Conservation (phyloP, 2,329 filamentous ascomycete genomes). For the Phaeomoniella chlamydospora region DNA sequence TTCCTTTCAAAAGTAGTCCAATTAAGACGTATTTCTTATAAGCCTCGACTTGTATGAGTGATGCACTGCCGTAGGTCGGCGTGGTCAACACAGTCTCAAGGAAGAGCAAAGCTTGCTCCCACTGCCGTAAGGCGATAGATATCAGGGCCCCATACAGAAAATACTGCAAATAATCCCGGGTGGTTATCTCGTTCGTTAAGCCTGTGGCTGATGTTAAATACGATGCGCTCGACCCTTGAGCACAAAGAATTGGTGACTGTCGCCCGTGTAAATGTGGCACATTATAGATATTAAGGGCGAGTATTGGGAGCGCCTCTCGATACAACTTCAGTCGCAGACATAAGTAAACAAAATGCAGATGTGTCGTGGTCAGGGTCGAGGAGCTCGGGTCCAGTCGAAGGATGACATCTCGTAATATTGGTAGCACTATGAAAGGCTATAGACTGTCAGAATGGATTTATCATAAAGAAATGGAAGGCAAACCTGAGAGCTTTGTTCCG, state of each 20-base stretch:
- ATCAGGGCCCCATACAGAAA: slow-evolving; percentile 51
- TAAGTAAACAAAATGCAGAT: slow-evolving; percentile 23
- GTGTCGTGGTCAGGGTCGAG: slow-evolving; percentile 27
- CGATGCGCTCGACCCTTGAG: slow-evolving; percentile 11
- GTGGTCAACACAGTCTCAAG: slow-evolving; percentile 53
- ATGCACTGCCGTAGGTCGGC: slow-evolving; percentile 47
- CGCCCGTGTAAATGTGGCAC: slow-evolving; percentile 18
- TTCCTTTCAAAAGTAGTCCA: slow-evolving; percentile 56
- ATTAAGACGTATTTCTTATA: slow-evolving; percentile 86
- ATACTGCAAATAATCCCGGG: slow-evolving; percentile 43
- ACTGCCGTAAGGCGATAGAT: slow-evolving; percentile 46
- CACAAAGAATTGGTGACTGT: slow-evolving; percentile 14
- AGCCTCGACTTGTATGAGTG: slow-evolving; percentile 70
- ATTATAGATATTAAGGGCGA: slow-evolving; percentile 26
- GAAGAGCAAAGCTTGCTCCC: slow-evolving; percentile 46
- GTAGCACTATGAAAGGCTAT: slow-evolving; percentile 23
- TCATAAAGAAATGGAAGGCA: slow-evolving; percentile 7
- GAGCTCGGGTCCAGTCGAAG: slow-evolving; percentile 27
- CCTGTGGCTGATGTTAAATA: slow-evolving; percentile 22
- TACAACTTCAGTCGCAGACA: slow-evolving; percentile 27
- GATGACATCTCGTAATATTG: slow-evolving; percentile 26
- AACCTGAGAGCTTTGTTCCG: slow-evolving; percentile 21
- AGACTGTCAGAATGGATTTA: slow-evolving; percentile 1
- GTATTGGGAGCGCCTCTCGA: slow-evolving; percentile 21
- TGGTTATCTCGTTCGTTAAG: slow-evolving; percentile 23